Evolutionary conservation across 2,329 filamentous ascomycete species (phyloP), one percentile per base, ranked within the genome.

Genomic region (Byssochlamys sp.): DNA sequence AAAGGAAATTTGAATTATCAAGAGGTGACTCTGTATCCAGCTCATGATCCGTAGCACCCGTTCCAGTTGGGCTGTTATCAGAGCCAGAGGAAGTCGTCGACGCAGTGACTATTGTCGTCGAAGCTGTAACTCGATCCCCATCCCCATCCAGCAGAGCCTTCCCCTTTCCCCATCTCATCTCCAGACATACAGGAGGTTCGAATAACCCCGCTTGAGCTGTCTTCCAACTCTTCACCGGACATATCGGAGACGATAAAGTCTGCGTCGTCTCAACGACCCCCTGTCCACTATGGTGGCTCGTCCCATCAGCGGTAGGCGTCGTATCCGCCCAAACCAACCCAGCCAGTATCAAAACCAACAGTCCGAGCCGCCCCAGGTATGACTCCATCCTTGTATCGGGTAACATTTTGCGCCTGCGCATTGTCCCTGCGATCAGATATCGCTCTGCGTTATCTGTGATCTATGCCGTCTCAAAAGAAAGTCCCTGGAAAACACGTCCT

Each of bases 1-100:
- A 96, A 66, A 97, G 84, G 71, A 97, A 97, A 5, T 91, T 87
- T 52, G 86, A 83, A 63, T 89, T 88, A 66, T 90, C 86, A 10
- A 88, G 77, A 0, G 83, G 80, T 1, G 84, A 86, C 53, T 88
- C 87, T 4, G 79, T 78, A 58, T 88, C 86, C 14, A 78, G 69
- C 56, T 84, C 81, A 14, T 74, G 65, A 11, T 75, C 68, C 14
- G 69, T 57, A 52, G 64, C 52, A 50, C 60, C 35, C 48, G 53
- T 49, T n/a, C 57, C 58, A 35, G 54, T 59, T 24, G 53, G 57
- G 51, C 52, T 48, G 50, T 27, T 54, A 39, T 11, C 25, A 29
- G 27, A 33, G 14, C 51, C 39, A 29, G 58, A 57, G 51, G 54
- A 52, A 14, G 58, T 52, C 12, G 56, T 48, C 19, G 49, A 35